Evolutionary conservation across 1,139 yeast species (phyloP), one percentile per base, ranked within the genome.

Genomic region (Yamadazyma sp.): DNA sequence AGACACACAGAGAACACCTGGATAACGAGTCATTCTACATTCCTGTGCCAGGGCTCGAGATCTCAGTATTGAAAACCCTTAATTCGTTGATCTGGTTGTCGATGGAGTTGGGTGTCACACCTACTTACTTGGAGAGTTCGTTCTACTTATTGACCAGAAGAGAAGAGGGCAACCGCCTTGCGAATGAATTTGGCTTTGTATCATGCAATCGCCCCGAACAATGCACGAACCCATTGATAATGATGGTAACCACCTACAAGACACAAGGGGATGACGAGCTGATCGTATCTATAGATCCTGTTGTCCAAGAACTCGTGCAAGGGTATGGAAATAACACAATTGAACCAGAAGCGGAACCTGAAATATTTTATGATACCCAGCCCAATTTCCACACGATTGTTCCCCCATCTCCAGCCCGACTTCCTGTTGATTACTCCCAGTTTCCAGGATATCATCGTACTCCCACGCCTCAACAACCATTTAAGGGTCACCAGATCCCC

Each of bases 41-140:
- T n/a, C n/a, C n/a, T n/a, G n/a, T 25, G 57, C 53, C 35, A 51
- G 56, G 34, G 58, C 50, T 35, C 22, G 52, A 51, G 15, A 16
- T 48, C 4, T 34, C 43, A 11, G 36, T 51, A 6, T 22, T 30
- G 8, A 20, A 30, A 2, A 27, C 49, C 3, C 29, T 56, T 6
- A 24, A 31, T 3, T 38, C 41, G 6, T 29, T 55, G 11, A 32
- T 52, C 26, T 36, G 41, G 8, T 14, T 41, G 18, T 46, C 58
- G 1, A 37, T 34, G 16, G 34, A 30, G 6, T 22, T 29, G 10
- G 27, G 42, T 2, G 12, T 50, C 4, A 31, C 41, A 6, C 35
- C 43, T 9, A 54, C 52, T 4, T 54, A 39, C 35, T 38, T 57
- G 22, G 44, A 45, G 27, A 50, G 55, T 8, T 18, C 8, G 8